Evolutionary conservation across 208 protist species (phyloP), one percentile per base, ranked within the genome.

Genomic region (Trypanosoma scelopori): DNA sequence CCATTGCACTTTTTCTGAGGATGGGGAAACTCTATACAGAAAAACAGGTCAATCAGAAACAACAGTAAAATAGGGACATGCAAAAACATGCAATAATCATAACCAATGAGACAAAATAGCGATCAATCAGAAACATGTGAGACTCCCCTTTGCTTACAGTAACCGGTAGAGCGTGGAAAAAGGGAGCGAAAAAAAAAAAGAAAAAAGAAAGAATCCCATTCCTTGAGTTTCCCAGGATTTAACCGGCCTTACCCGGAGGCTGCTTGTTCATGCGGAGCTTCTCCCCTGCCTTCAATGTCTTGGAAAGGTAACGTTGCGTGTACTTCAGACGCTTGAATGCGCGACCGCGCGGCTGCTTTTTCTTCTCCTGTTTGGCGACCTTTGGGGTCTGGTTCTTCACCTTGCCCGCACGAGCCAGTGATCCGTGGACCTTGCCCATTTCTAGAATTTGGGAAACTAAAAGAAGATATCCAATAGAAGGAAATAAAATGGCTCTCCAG

Each of bases 381-480:
- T 99, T 98, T 72, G 97, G 98, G 71, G 98, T 99, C 89, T 98
- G 96, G 82, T 97, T 97, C 79, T 95, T 94, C 71, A 99, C 98
- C 91, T 99, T 99, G 89, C 98, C 98, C 74, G 97, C 98, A 91
- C 97, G 97, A 69, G 97, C 94, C 62, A 99, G 91, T 67, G 95
- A 97, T 73, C 98, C 97, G 97, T 99, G 98, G 65, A 99, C 97
- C 87, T 99, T 99, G 79, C 97, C 98, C 91, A 96, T 96, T 55
- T 68, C 87, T 57, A 55, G 51, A 57, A 71, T 43, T 64, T 74
- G 55, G 37, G 53, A 63, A 74, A 68, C 43, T 58, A 76, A 16
- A 69, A 47, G 50, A 47, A 35, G 41, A 67, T 43, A 3, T 42
- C 51, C 32, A 39, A 48, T 50, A 42, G 3, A 30, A 22, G 25